Percentiles rank a stretch among this genome's conserved stretches.
These are phyloP conservation scores for Spathaspora hagerdaliae DNA, from an alignment of 805 yeast genomes.

Conservation along the genomic window DNA sequence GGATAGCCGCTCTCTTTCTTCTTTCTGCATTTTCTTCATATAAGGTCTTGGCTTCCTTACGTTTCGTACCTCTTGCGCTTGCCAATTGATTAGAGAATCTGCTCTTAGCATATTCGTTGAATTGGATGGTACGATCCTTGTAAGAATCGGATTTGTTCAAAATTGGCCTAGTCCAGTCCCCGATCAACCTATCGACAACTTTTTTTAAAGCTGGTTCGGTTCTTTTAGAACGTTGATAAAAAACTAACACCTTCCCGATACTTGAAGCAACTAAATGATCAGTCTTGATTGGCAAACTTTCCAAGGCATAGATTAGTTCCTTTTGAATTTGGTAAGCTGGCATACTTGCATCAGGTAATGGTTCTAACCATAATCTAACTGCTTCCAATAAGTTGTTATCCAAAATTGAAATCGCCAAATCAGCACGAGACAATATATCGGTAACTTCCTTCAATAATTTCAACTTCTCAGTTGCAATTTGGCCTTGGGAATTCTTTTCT, in stretches of 20 bases:
- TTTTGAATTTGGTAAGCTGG: conserved; percentile 98
- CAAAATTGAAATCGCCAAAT: conserved; percentile 84
- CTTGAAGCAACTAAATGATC: conserved; percentile 94
- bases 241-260: conserved; percentile 87
- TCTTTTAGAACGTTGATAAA: conserved; percentile 84
- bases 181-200: conserved; percentile 84
- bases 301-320: conserved; percentile 70
- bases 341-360: conserved; percentile 93
- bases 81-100: conserved; percentile 43
- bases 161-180: conserved; percentile 98
- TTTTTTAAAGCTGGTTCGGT: conserved; percentile 86
- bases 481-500: conserved; percentile 54
- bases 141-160: conserved; percentile 94
- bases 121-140: conserved; percentile 75
- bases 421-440: conserved; percentile 71
- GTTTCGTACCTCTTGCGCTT: conserved; percentile 22
- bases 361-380: conserved; percentile 95
- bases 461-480: conserved; percentile 73
- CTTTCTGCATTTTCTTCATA: conserved; percentile 90
- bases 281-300: conserved; percentile 85
- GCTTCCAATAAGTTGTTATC: conserved; percentile 93
- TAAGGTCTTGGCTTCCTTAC: conserved; percentile 48
- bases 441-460: conserved; percentile 76
- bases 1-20: conserved; percentile 93
- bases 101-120: conserved; percentile 63